Evolutionary conservation across 176 grass and related monocot genomes (phyloP).

Genomic region (Juncus inflexus): DNA sequence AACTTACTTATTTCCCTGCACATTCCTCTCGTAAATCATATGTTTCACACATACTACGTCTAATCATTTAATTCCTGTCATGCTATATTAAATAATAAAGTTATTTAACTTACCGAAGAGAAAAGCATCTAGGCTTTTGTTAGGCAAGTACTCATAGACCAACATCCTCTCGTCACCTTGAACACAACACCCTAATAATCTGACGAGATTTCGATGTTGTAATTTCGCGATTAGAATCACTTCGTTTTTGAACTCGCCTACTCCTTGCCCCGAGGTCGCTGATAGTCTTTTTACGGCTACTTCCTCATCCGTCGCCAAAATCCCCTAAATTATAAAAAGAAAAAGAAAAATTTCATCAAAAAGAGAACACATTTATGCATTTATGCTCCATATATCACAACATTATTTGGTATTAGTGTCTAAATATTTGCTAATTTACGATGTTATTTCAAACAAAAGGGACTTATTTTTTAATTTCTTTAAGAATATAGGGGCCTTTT

Average conservation of each 20-base stretch:
- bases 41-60: too few species aligned
- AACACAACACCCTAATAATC: constrained; percentile 38
- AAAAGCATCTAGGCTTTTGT: constrained; percentile 39
- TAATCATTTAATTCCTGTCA: too few species aligned
- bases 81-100: not conserved
- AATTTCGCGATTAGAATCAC: constrained; percentile 41
- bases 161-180: constrained; percentile 31
- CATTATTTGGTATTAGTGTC: too few species aligned
- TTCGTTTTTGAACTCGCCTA: constrained; percentile 44
- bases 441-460: too few species aligned
- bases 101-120: constrained; percentile 29
- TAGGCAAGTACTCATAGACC: constrained; percentile 41
- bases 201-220: constrained; percentile 43
- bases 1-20: too few species aligned
- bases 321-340: constrained; percentile 14
- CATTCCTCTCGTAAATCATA: too few species aligned
- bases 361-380: too few species aligned
- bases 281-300: constrained; percentile 43
- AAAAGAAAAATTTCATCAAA: not conserved
- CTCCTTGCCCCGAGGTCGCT: constrained; percentile 33
- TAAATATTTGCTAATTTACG: too few species aligned
- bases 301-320: constrained; percentile 29
- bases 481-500: too few species aligned
- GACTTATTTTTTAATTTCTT: too few species aligned
- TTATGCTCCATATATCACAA: too few species aligned